These are phyloP conservation scores for Apiotrichum porosum DNA, from an alignment of 1,284 basidiomycete genomes.

Conservation along the genomic window DNA sequence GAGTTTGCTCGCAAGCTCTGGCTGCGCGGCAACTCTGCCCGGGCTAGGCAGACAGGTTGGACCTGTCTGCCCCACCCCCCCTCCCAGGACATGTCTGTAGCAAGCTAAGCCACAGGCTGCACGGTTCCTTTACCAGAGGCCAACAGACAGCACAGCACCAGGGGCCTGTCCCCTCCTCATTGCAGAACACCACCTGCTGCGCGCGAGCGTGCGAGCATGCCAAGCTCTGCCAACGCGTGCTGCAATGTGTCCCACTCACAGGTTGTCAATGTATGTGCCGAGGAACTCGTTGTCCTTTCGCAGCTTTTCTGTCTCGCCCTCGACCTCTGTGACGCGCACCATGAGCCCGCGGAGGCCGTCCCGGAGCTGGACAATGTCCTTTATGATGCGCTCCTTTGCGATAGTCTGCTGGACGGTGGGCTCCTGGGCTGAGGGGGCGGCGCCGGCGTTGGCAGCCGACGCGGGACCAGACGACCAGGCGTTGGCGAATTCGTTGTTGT, in stretches of 20 bases:
- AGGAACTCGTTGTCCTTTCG: constrained; percentile 45
- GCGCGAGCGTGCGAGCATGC: too few relatives aligned
- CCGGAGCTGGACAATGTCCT: constrained; percentile 38
- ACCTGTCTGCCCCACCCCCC: too few relatives aligned
- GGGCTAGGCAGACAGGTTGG: too few relatives aligned
- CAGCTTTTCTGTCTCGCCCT: constrained; percentile 43
- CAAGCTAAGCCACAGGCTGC: too few relatives aligned
- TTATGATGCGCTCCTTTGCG: constrained; percentile 42
- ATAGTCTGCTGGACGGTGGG: constrained; percentile 35
- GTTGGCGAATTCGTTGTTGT: constrained; percentile 11
- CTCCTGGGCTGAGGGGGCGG: constrained; percentile 18
- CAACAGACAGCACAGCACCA: too few relatives aligned
- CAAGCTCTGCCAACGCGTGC: background rate
- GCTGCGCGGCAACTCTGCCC: too few relatives aligned
- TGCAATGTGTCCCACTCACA: constrained; percentile 40
- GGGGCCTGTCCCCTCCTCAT: too few relatives aligned
- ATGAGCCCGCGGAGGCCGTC: constrained; percentile 42
- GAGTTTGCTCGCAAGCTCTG: too few relatives aligned
- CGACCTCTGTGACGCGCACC: constrained; percentile 37
- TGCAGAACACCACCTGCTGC: too few relatives aligned
- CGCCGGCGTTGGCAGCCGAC: background rate
- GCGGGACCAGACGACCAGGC: constrained; percentile 18
- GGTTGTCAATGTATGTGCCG: constrained; percentile 45
- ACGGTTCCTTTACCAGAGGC: too few relatives aligned
- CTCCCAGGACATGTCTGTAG: too few relatives aligned